Conservation (phyloP, 441 rosid genomes). For the Eutrema salsugineum region DNA sequence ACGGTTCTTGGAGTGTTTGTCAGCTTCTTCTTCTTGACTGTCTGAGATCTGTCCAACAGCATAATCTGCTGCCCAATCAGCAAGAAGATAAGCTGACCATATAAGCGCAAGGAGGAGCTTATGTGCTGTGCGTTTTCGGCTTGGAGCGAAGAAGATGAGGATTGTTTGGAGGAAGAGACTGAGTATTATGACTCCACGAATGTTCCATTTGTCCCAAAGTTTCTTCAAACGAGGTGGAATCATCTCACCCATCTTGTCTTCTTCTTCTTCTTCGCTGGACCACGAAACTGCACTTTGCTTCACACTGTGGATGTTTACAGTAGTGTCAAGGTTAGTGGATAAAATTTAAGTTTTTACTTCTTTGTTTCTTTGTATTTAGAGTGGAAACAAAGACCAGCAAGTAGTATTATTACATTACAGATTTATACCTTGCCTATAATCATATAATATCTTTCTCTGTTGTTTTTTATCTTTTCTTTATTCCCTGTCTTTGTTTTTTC, state of each 20-base stretch:
- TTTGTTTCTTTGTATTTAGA: neutral
- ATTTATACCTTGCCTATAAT: conserved; percentile 23
- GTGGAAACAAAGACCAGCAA: conserved; percentile 7
- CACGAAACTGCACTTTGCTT: neutral
- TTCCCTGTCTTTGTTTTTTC: conserved; percentile 27
- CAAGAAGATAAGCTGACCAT: conserved; percentile 54
- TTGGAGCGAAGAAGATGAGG: conserved; percentile 39
- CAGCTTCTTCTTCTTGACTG: conserved; percentile 24
- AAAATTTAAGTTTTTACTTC: neutral
- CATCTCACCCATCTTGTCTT: conserved; percentile 29
- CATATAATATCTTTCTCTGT: conserved; percentile 10
- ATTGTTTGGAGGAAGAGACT: conserved; percentile 48
- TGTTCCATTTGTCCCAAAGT: conserved; percentile 45
- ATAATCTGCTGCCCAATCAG: conserved; percentile 52
- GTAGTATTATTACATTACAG: conserved; percentile 2
- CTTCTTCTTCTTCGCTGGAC: neutral
- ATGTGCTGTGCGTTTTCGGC: conserved; percentile 32
- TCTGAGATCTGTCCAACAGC: conserved; percentile 49
- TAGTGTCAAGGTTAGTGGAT: neutral
- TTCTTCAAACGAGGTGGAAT: conserved; percentile 18
- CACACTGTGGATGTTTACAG: conserved; percentile 8
- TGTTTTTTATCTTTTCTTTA: neutral
- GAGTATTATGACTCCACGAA: conserved; percentile 39
- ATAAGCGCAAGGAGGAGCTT: conserved; percentile 28
- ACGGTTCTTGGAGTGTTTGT: neutral